A percentile compares a stretch with the other conserved stretches of the same genome.
phyloP scores from a whole-genome alignment of 371 early-diverging fungal species.

The Haplosporangium sp. region DNA sequence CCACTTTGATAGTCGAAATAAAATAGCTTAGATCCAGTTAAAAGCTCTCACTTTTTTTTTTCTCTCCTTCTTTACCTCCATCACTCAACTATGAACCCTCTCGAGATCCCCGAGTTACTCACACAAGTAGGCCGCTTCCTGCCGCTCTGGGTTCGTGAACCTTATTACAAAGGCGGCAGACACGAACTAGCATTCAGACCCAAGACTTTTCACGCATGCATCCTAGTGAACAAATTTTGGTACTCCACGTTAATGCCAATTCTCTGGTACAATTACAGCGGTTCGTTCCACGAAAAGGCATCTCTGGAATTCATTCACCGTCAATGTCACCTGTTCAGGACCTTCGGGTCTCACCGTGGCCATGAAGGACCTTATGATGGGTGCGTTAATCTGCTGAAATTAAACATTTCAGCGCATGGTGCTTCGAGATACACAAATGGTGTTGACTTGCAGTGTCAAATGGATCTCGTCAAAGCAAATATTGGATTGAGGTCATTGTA shows the following conservation, averaged over 20 bases:
- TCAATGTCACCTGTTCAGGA: not conserved
- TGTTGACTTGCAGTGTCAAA: not conserved
- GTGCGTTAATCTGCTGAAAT: not conserved
- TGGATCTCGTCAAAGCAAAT: slow-evolving; percentile 4
- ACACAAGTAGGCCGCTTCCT: not conserved
- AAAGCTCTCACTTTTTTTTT: not conserved
- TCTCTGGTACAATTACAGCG: slow-evolving; percentile 4
- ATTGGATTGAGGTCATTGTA: not conserved
- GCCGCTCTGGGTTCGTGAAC: not conserved
- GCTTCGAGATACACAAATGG: not conserved
- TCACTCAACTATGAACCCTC: not conserved
- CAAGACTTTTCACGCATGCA: not conserved
- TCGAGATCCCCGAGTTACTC: slow-evolving; percentile 2
- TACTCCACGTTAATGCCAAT: not conserved
- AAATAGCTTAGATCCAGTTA: too few relatives aligned
- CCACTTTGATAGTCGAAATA: too few relatives aligned
- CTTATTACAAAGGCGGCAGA: not conserved
- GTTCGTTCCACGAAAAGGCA: not conserved
- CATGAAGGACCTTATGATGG: not conserved
- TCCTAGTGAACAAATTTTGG: slow-evolving; percentile 8
- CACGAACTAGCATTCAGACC: not conserved
- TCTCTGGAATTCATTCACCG: not conserved
- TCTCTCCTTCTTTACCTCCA: not conserved
- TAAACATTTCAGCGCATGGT: not conserved
- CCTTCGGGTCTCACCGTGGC: not conserved